Base-by-base conservation (phyloP, 192 early-diverging fungal genomes). In the Backusella morwellensis region DNA sequence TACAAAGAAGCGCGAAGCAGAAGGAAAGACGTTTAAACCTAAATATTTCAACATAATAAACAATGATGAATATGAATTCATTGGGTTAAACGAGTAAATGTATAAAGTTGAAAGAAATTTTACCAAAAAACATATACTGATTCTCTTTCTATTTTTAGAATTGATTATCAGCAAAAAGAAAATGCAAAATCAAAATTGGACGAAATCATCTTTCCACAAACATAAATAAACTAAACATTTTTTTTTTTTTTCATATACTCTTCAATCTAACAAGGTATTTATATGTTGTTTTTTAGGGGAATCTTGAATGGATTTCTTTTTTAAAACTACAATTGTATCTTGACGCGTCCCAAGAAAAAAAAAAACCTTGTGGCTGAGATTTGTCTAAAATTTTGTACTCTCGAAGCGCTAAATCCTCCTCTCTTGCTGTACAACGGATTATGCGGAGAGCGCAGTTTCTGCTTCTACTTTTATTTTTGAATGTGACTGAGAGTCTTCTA, bases 1-100 rank as follows among this genome's bases (percentile, higher is more conserved):
- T 21, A 78, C 84, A 11, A 78, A 75, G 68, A 21, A 52, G 41
- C 68, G 80, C 6, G 74, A 82, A 56, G 67, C 41, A 4, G 44
- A 71, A 54, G 70, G 70, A 35, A 68, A 69, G 35, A 29, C 63
- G 23, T 82, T 77, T 68, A 29, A 75, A 38, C 72, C 76, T n/a
- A 73, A 54, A 38, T 82, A 71, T 44, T 82, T 82, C 40, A 66
- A 78, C 3, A 19, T 67, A 41, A 29, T 66, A 35, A 88, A 86
- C 69, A 52, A 76, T 70, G 77, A 75, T 19, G 72, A 82, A 17
- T 78, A 66, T 54, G 54, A 72, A 52, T 67, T 82, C 21, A 75
- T 72, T 40, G 76, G 72, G 21, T 19, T 68, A 6, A 59, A 74
- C 21, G 26, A 29, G 80, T 80, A 80, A 8, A 42, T 32, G 8